Evolutionary conservation across 2,329 filamentous ascomycete species (phyloP), one percentile per base, ranked within the genome.

Genomic region (Curvularia spicifera): DNA sequence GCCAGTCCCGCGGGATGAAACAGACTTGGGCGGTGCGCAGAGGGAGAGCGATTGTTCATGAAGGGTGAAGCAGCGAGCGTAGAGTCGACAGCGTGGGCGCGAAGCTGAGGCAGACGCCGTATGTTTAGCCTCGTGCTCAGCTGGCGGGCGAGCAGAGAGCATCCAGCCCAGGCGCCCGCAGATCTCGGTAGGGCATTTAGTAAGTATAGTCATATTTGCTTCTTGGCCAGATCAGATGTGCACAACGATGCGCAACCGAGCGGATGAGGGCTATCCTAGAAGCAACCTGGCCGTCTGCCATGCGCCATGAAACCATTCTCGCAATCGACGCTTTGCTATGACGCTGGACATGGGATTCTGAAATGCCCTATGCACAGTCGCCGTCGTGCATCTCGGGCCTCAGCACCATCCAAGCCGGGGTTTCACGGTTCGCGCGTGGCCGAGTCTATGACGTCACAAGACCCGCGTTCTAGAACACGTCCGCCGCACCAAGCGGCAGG

Each of bases 321-420:
- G 15, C 10, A 6, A 12, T 40, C 24, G 33, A 22, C 18, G 43
- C 48, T 52, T 22, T 35, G 37, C 22, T 12, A 57, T 57, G 55
- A 24, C 4, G 22, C 22, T 24, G 22, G 22, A 54, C 55, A 57
- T 57, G 55, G 55, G 22, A 57, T 54, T 57, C 28, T 12, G 8
- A 9, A 49, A 54, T 57, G 45, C 31, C 39, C 51, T 57, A 24
- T 24, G 22, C 22, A 24, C 22, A 24, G 22, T 24, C 22, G 10
- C 26, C 26, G 26, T 5, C 6, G 3, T 18, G 35, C 35, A 37
- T 18, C 8, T 6, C 26, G 26, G 44, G 22, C 3, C 22, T 4
- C 22, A 24, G 22, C 22, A 24, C 22, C n/a, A 7, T 18, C 5
- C 13, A 44, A 10, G 42, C 42, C 35, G 42, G 31, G 51, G 45